Evolutionary conservation across 2,329 filamentous ascomycete genomes (phyloP), one percentile per base, ranked within the genome.

Genomic region (Lecanicillium sp.): DNA sequence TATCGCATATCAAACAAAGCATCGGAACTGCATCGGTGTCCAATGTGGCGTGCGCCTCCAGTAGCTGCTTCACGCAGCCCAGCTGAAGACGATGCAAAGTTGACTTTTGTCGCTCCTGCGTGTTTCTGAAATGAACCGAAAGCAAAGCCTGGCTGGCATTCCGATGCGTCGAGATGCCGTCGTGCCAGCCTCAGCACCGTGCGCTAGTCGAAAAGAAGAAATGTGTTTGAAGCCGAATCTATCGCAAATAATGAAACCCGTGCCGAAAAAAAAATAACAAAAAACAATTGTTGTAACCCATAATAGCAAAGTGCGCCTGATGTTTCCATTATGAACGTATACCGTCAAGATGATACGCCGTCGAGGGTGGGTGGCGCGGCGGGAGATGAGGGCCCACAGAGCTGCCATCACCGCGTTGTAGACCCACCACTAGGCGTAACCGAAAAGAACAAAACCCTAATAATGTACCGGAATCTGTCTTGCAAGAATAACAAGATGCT

Each of bases 291-390:
- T 11, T 25, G 22, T 25, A 39, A 40, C 39, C 31, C 35, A 18
- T 15, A n/a, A 42, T 35, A 27, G 31, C 33, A 12, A 36, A 39
- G 40, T 52, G 56, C 56, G 56, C 57, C 59, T 29, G 42, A 45
- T 45, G 46, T 52, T 47, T 53, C 49, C 53, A 61, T 61, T 60
- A 59, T 54, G 49, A 60, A 49, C 51, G 40, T 60, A 40, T 58
- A 54, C 39, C 42, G 34, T 36, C 9, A 37, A 36, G 5, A 29
- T 29, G 34, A 29, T 25, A 25, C 22, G 22, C 22, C 22, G 6
- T 25, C 11, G 22, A 25, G 22, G 7, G 22, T 25, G 22, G 22
- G 22, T 25, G 22, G 22, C 22, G 22, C 22, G 6, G 22, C 22
- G 11, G 22, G 22, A 25, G 11, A 25, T 25, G 22, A 25, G 22